Conservation (phyloP, 257 asterid genomes). For the Solanum etuberosum region DNA sequence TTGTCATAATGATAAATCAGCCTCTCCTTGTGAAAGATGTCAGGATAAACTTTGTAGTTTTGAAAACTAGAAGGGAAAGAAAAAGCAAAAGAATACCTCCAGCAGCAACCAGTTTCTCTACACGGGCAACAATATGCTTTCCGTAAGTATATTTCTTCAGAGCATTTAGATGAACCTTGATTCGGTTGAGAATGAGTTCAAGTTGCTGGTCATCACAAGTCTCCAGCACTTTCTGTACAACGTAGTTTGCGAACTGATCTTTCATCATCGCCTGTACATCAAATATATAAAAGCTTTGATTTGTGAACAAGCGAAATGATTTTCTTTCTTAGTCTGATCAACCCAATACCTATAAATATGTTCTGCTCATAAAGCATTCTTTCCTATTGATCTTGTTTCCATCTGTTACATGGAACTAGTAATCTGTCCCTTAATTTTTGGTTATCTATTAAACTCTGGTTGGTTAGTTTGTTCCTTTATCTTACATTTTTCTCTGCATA, state of each 20-base stretch:
- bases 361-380: not conserved
- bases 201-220: conserved; percentile 74
- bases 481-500: not conserved
- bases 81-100: conserved; percentile 42
- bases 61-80: not conserved
- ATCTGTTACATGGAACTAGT: not conserved
- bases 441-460: not conserved
- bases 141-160: conserved; percentile 76
- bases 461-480: not conserved
- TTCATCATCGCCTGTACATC: conserved; percentile 64
- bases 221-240: conserved; percentile 86
- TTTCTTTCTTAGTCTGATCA: not conserved
- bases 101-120: conserved; percentile 84
- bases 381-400: not conserved
- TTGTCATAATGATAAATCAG: not conserved
- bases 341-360: not conserved
- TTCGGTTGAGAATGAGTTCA: conserved; percentile 54
- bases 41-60: not conserved
- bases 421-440: not conserved
- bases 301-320: not conserved
- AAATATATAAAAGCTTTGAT: not conserved
- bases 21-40: not conserved
- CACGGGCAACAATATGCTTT: conserved; percentile 82
- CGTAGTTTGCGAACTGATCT: conserved; percentile 79
- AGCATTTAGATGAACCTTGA: conserved; percentile 69